Evolutionary conservation across 805 yeast species (phyloP), one percentile per base, ranked within the genome.

Genomic region (Candida sphagnicola): DNA sequence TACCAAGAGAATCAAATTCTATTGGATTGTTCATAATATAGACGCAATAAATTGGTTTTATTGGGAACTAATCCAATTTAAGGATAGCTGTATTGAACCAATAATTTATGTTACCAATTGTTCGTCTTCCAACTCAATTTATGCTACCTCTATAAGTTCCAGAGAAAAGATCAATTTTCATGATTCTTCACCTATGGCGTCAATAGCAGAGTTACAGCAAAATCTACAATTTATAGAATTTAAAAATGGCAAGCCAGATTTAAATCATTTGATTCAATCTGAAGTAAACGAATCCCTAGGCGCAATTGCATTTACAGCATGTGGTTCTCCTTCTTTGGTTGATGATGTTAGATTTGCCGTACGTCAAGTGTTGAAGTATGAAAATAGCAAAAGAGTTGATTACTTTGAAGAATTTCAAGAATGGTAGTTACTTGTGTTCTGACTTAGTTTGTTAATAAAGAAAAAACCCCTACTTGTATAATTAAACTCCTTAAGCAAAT

Each of bases 1-100:
- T 5, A 31, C 34, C 6, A 45, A 46, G 14, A 50, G 50, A 34
- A 31, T 65, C 21, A 72, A 74, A 40, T 66, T 85, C 38, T 59
- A 75, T 25, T 87, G 95, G 95, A 70, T 74, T 6, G 66, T 84
- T 8, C 66, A 81, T 39, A 76, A 78, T 26, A 62, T 67, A 42
- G 56, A 59, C 19, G 70, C 79, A 10, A 50, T 85, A 1, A 46
- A 50, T 4, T 72, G 80, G 78, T 74, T 75, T 40, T 51, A 54
- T 17, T 62, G 65, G 5, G 81, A 77, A 46, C 47, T 67, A 24
- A 37, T 24, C 3, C 30, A 42, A 4, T 53, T 69, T 35, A 45
- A 48, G 15, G 43, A 44, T 8, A 40, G 49, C n/a, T 46, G 49
- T 14, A 51, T 67, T n/a, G 50, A 58, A 24, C 46, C 58, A 2